phyloP scores from a whole-genome alignment of 2,329 filamentous ascomycete species.

The Bipolaris zeicola region DNA sequence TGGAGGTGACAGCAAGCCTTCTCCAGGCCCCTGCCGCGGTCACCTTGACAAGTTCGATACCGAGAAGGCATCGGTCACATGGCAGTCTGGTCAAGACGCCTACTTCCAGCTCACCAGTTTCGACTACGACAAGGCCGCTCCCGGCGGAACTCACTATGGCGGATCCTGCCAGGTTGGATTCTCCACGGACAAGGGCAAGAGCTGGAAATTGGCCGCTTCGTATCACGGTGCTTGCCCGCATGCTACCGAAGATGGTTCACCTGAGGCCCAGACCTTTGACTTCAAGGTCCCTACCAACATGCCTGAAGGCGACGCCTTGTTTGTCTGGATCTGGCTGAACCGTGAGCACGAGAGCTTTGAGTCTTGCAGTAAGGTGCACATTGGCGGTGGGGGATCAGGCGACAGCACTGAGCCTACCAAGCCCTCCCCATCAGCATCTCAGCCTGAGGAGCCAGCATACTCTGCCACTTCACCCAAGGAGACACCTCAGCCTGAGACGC shows the following conservation, averaged over 20 bases:
- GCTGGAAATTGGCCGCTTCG: conserved; percentile 53
- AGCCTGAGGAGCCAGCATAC: conserved; percentile 17
- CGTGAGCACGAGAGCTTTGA: conserved; percentile 50
- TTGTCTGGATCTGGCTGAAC: conserved; percentile 57
- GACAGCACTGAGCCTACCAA: conserved; percentile 9
- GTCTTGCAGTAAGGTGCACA: conserved; percentile 54
- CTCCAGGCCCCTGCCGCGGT: conserved; percentile 50
- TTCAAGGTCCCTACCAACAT: conserved; percentile 54
- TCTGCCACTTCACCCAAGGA: conserved; percentile 19
- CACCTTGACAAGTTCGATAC: conserved; percentile 53
- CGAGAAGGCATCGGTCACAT: conserved; percentile 51
- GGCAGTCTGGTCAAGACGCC: conserved; percentile 51
- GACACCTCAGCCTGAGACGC: conserved; percentile 4
- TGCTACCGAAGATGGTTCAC: conserved; percentile 46
- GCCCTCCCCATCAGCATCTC: conserved; percentile 18
- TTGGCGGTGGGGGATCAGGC: conserved; percentile 36
- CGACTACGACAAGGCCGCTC: conserved; percentile 37
- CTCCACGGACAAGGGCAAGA: conserved; percentile 51
- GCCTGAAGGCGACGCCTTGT: conserved; percentile 50
- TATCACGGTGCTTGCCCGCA: conserved; percentile 57
- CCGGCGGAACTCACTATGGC: conserved; percentile 53
- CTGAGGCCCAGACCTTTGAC: conserved; percentile 52
- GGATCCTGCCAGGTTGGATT: conserved; percentile 56
- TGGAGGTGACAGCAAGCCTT: conserved; percentile 41
- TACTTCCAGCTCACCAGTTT: conserved; percentile 47